Base-by-base conservation (phyloP, 2,329 filamentous ascomycete species). In the Nothophaeocryptopus gaeumannii region DNA sequence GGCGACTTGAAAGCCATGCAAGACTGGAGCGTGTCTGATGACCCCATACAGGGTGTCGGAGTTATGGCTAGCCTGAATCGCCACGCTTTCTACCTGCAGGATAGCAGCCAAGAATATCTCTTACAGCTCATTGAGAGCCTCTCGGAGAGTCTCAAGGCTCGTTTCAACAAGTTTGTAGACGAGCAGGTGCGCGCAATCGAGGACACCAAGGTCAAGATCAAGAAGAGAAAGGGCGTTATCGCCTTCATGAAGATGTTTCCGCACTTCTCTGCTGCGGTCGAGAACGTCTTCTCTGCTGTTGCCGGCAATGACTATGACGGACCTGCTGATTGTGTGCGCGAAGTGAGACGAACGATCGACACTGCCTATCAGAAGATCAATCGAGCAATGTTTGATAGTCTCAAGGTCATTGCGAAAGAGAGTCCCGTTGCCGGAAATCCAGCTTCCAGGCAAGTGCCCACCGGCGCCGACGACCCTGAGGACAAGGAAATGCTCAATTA, bases 141-240 rank as follows among this genome's bases (percentile, higher is more conserved):
- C 8, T 88, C 93, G 59, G 53, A 55, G 38, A 81, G 81, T 36
- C 76, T 97, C 13, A 82, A 86, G 58, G 79, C 81, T 2, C 81
- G 88, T 2, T 96, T 96, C 73, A 84, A 80, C 54, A 89, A 88
- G 55, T 96, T 97, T 62, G 83, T 97, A 8, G 92, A 97, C 59
- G 89, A 96, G 57, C 93, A 99, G 68, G 87, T 97, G 51, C 88
- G 89, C 20, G 91, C 90, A 5, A 96, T 97, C 56, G 93, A 97
- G 71, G 93, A 97, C 54, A 97, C 91, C 34, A 97, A 97, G 72
- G 92, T 99, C 69, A 96, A 96, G 76, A 90, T 96, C 72, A 96
- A 96, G 77, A 97, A 97, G 77, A 86, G 93, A 59, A 96, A 95
- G 73, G 92, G 93, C 9, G 89, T 99, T 49, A 96, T 97, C 62